phyloP scores from a whole-genome alignment of 768 basidiomycete species.

The Chalciporus piperatus region DNA sequence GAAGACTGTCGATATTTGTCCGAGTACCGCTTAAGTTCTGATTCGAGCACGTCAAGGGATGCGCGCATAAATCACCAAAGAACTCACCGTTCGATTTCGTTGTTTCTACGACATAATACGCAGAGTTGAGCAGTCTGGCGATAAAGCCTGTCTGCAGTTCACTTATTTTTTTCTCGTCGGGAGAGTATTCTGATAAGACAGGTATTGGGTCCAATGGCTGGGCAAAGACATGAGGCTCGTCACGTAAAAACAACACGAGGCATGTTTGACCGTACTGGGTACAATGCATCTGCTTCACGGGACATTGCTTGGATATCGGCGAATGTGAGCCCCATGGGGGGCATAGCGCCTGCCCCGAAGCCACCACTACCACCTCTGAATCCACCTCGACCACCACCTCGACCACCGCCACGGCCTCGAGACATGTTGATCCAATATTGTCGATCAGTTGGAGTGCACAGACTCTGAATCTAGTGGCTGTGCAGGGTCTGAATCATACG shows the following conservation, averaged over 20 bases:
- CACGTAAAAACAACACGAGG: slow-evolving; percentile 15
- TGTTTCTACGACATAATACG: slow-evolving; percentile 72
- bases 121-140: slow-evolving; percentile 60
- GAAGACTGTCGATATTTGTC: slow-evolving; percentile 75
- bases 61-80: neutral
- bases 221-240: slow-evolving; percentile 18
- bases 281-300: slow-evolving; percentile 72
- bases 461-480: neutral
- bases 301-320: slow-evolving; percentile 76
- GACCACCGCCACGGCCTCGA: slow-evolving; percentile 46
- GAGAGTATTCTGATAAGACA: slow-evolving; percentile 61
- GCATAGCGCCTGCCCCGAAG: slow-evolving; percentile 39
- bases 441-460: slow-evolving; percentile 9
- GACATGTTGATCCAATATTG: slow-evolving; percentile 42
- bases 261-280: slow-evolving; percentile 65
- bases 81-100: slow-evolving; percentile 58
- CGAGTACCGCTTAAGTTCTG: slow-evolving; percentile 78
- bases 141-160: slow-evolving; percentile 67
- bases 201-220: slow-evolving; percentile 68
- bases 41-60: slow-evolving; percentile 1
- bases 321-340: slow-evolving; percentile 79
- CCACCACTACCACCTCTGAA: slow-evolving; percentile 44
- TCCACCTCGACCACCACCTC: slow-evolving; percentile 60
- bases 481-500: neutral
- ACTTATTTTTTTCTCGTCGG: slow-evolving; percentile 63